Base-by-base conservation (phyloP, 441 rosid species). In the Erysimum pusillum region DNA sequence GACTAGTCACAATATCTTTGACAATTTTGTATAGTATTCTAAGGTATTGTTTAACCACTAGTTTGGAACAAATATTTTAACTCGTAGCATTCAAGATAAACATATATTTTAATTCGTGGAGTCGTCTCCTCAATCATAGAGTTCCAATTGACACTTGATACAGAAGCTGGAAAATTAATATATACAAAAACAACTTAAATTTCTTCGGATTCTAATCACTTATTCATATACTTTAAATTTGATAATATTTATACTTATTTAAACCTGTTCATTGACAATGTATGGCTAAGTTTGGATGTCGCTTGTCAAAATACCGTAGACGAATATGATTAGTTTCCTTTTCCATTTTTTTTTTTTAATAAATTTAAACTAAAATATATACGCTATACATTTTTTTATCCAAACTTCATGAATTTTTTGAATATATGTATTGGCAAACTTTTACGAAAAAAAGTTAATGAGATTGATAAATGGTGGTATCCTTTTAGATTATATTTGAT, bases 41-140 rank as follows among this genome's bases (percentile, higher is more conserved):
- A 39, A 39, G n/a, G 5, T 39, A 69, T 53, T 69, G 34, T 44
- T 5, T 12, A 17, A 44, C 56, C 56, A 69, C 56, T 57, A 44
- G 54, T 57, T 69, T 42, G 44, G 31, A 69, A 57, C 74, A 57
- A 34, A 3, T 69, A 39, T 15, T 53, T 53, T 54, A 69, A 56
- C 31, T 69, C 46, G 13, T 28, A 69, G 63, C 39, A 38, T 68
- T 54, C 31, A 35, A 20, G 32, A 63, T 44, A 22, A 44, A 18
- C 28, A 12, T 60, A 60, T 38, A 6, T 6, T 25, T 11, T 36
- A 36, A 60, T 61, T 38, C 48, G 17, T 38, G 12, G n/a, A 61
- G 48, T 61, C 65, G 65, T 61, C 48, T 38, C 65, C 6, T 61
- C 34, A 61, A 20, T 61, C 65, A 61, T 11, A 18, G 48, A 61